Evolutionary conservation across 495 filamentous ascomycete species (phyloP), one percentile per base, ranked within the genome.

Genomic region (Tuber melanosporum): DNA sequence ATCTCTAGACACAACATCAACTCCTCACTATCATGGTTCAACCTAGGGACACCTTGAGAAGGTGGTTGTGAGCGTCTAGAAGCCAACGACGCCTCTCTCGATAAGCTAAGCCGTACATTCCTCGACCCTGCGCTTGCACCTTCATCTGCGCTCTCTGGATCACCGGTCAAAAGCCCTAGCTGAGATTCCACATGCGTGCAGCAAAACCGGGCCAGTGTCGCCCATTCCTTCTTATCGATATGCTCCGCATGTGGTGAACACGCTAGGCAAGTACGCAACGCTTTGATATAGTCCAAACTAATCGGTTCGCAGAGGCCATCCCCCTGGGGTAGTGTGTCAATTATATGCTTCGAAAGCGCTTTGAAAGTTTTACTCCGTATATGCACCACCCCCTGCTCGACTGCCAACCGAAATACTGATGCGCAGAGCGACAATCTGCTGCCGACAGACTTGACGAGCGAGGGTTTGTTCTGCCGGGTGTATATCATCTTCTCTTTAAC

Each of bases 291-390:
- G 81, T 93, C 90, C 42, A 91, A 86, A 62, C 89, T 85, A 3
- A 98, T 85, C n/a, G 92, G 92, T 74, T 91, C 88, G 75, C 90
- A 89, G 81, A 92, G 90, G 19, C 89, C 88, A 32, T 88, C 89
- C 49, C 90, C 89, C 6, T 87, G 86, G 19, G 89, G 89, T 57
- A 98, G 86, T 57, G 89, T 90, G 78, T 98, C 90, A 32, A 88
- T 90, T 75, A 98, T 91, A 83, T 97, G 94, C 71, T 93, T 91
- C 76, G 94, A 86, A 42, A 97, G 84, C 6, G 93, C 89, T 77
- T 90, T 90, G 43, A 94, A 88, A 3, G 94, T 93, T 82, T 93
- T 96, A 70, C 85, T 85, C 83, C 90, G 91, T 77, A 98, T 81
- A 75, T 89, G 91, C 73, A 85, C 84, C 70, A 92, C 86, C 36